A percentile compares a stretch with the other conserved stretches of the same genome.
Evolutionary conservation across 2,329 filamentous ascomycete genomes (phyloP).

Genomic region (Coniochaeta sp.): DNA sequence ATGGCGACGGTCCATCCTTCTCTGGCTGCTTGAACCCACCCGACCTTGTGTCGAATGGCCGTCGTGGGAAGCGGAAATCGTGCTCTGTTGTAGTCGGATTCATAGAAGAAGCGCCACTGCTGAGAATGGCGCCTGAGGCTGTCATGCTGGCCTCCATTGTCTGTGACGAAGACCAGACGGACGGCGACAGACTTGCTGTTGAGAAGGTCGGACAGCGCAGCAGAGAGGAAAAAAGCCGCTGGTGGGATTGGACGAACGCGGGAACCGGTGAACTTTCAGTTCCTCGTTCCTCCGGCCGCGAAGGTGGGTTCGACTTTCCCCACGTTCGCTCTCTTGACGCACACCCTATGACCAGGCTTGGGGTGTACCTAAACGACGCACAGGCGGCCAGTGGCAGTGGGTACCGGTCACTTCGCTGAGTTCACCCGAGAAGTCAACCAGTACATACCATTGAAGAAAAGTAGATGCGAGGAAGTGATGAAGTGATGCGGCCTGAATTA

Average conservation of each 20-base stretch:
- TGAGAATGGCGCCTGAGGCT: constrained; percentile 26
- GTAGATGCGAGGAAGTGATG: no score
- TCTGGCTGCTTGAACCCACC: neutral
- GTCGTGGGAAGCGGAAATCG: constrained; percentile 59
- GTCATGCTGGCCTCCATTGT: constrained; percentile 30
- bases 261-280: constrained; percentile 12
- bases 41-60: constrained; percentile 36
- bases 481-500: no score
- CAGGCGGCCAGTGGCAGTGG: constrained; percentile 12
- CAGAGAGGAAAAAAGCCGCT: constrained; percentile 6
- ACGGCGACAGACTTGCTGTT: constrained; percentile 7
- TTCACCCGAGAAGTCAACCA: neutral
- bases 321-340: constrained; percentile 21
- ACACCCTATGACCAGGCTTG: no score
- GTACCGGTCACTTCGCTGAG: neutral
- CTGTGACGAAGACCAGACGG: constrained; percentile 11
- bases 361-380: constrained; percentile 7
- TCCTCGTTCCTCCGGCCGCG: constrained; percentile 6
- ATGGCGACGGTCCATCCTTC: neutral
- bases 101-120: constrained; percentile 35
- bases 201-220: constrained; percentile 3
- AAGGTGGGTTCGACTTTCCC: constrained; percentile 17
- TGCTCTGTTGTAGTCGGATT: constrained; percentile 58
- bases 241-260: constrained; percentile 11
- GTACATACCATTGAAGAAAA: no score